phyloP scores from a whole-genome alignment of 2,329 filamentous ascomycete genomes.

The Phaeosphaeria sp. region DNA sequence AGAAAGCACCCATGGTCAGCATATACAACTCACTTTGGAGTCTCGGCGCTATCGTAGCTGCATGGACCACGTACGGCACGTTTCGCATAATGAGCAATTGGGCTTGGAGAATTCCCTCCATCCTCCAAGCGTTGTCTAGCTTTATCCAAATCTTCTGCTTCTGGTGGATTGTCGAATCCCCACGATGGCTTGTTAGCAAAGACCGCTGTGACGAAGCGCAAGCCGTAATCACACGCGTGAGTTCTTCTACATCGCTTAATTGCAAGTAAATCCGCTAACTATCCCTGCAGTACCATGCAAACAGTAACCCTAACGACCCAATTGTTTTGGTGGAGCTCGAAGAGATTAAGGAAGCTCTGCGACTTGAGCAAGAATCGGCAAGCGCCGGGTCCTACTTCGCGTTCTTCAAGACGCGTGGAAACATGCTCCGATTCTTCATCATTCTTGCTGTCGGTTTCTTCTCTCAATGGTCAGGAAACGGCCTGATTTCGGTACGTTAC shows the following conservation, averaged over 20 bases:
- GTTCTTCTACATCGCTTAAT: not conserved
- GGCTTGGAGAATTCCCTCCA: conserved; percentile 60
- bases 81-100: conserved; percentile 51
- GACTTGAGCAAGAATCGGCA: conserved; percentile 54
- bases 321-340: conserved; percentile 57
- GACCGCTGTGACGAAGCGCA: conserved; percentile 53
- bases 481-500: conserved; percentile 32
- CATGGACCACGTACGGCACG: conserved; percentile 54
- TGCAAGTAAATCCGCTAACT: not conserved
- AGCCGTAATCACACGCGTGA: conserved; percentile 26
- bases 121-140: conserved; percentile 57
- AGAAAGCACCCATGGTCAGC: conserved; percentile 69
- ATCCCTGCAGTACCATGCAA: conserved; percentile 55
- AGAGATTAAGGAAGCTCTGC: conserved; percentile 54
- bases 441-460: conserved; percentile 63
- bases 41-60: conserved; percentile 63
- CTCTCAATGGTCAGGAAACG: conserved; percentile 58
- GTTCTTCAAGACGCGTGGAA: conserved; percentile 52
- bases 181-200: conserved; percentile 64
- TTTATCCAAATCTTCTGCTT: conserved; percentile 51
- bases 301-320: conserved; percentile 54
- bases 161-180: conserved; percentile 62
- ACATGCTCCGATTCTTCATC: conserved; percentile 62
- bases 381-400: not conserved
- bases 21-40: conserved; percentile 76